Conservation (phyloP, 805 yeast genomes). For the Kazachstania bromeliacearum region DNA sequence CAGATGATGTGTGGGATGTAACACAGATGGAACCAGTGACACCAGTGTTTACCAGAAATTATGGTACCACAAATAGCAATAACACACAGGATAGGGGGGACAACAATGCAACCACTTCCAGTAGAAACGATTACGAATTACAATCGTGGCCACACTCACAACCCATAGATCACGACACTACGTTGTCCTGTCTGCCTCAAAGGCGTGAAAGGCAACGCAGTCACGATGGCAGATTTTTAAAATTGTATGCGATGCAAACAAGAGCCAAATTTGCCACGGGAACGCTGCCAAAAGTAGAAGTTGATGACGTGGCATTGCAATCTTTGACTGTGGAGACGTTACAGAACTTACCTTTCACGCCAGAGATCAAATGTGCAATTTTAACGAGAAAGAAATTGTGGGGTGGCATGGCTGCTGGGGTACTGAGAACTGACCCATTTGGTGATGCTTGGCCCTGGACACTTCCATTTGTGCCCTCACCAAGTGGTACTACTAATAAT, state of each 20-base stretch:
- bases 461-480: constrained; percentile 10
- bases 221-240: constrained; percentile 23
- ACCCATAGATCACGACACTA: not conserved
- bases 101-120: no score
- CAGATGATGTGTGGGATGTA: constrained; percentile 8
- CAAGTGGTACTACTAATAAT: no score
- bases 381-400: constrained; percentile 25
- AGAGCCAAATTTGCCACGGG: no score
- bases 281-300: constrained; percentile 23
- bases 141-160: constrained; percentile 22
- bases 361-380: constrained; percentile 24
- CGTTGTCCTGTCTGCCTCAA: constrained; percentile 11
- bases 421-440: constrained; percentile 21
- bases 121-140: constrained; percentile 17
- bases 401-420: constrained; percentile 22
- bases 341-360: constrained; percentile 11
- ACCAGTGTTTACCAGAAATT: no score
- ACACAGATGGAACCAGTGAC: constrained; percentile 9
- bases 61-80: no score
- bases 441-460: constrained; percentile 25
- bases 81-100: no score
- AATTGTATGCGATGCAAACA: constrained; percentile 23
- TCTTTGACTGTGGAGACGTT: constrained; percentile 9
- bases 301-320: constrained; percentile 23
- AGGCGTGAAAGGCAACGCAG: constrained; percentile 21